Evolutionary conservation across 2,329 filamentous ascomycete species (phyloP).

Genomic region (Colletotrichum australisinense): DNA sequence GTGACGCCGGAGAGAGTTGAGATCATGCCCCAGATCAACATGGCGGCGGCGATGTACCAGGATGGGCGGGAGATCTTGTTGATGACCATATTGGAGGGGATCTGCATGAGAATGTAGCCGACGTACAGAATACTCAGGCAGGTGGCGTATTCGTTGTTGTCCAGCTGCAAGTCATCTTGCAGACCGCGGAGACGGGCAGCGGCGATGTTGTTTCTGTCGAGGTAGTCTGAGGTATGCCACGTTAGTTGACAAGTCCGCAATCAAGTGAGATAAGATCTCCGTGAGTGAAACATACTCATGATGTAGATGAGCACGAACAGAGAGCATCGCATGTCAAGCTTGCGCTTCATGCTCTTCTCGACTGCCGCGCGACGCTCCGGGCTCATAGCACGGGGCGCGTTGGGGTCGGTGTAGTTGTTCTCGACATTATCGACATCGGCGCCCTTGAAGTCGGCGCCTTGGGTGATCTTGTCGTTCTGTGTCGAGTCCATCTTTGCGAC

Average conservation of each 20-base stretch:
- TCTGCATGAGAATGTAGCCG: constrained; percentile 74
- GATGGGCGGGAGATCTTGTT: constrained; percentile 64
- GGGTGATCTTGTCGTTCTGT: constrained; percentile 24
- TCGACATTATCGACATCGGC: constrained; percentile 19
- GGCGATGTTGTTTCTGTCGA: constrained; percentile 76
- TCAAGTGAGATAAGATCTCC: too few species aligned
- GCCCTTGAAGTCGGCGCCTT: constrained; percentile 17
- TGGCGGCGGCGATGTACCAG: constrained; percentile 62
- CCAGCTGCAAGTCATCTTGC: constrained; percentile 68
- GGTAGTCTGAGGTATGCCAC: constrained; percentile 71
- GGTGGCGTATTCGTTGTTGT: constrained; percentile 70
- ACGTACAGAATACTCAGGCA: constrained; percentile 74
- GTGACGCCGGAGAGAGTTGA: constrained; percentile 67
- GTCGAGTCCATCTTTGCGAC: constrained; percentile 28
- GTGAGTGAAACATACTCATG: constrained; percentile 43
- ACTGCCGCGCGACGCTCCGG: constrained; percentile 63
- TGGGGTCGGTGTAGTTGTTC: constrained; percentile 16
- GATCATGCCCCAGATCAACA: constrained; percentile 70
- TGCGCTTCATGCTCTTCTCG: constrained; percentile 75
- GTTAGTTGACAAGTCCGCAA: constrained; percentile 62
- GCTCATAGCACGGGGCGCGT: constrained; percentile 39
- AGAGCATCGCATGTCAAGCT: constrained; percentile 76
- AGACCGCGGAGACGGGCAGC: constrained; percentile 74
- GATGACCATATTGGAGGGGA: constrained; percentile 68
- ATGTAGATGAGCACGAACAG: constrained; percentile 82